Conservation (phyloP, 257 asterid genomes). For the Gentiana macrophylla region DNA sequence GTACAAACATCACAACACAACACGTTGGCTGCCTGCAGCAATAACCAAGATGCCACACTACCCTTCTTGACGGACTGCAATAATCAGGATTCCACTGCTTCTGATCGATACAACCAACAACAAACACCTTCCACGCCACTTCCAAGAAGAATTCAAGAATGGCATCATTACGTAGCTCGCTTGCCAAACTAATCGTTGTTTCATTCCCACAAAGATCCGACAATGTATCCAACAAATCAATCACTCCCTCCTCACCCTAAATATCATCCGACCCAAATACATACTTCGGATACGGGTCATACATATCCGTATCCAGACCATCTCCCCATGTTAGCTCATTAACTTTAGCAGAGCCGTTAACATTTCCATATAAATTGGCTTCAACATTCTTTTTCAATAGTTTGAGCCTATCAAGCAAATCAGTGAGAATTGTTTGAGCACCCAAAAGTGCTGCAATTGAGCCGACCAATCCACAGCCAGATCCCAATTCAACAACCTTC, state of each 20-base stretch:
- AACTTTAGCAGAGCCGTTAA: constrained; percentile 71
- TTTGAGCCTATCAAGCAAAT: constrained; percentile 77
- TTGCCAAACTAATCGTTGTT: constrained; percentile 78
- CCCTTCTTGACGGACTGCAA: too few species aligned
- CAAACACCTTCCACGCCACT: too few species aligned
- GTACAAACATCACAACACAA: too few species aligned
- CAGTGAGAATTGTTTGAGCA: constrained; percentile 76
- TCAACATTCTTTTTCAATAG: constrained; percentile 70
- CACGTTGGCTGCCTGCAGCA: too few species aligned
- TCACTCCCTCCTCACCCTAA: constrained; percentile 79
- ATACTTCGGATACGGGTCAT: constrained; percentile 61
- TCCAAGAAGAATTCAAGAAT: too few species aligned
- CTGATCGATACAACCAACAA: too few species aligned
- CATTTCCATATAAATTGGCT: constrained; percentile 63
- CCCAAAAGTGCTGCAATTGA: constrained; percentile 85
- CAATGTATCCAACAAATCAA: constrained; percentile 66
- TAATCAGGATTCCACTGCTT: too few species aligned
- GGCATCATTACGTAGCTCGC: constrained; percentile 76
- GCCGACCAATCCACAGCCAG: constrained; percentile 97
- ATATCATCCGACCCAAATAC: constrained; percentile 88
- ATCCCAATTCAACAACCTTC: constrained; percentile 81
- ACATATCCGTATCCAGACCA: constrained; percentile 37
- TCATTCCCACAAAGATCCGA: constrained; percentile 51
- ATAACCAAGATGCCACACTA: too few species aligned
- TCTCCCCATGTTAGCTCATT: constrained; percentile 83